phyloP scores from a whole-genome alignment of 768 basidiomycete species.

The Leucogyrophana mollusca region DNA sequence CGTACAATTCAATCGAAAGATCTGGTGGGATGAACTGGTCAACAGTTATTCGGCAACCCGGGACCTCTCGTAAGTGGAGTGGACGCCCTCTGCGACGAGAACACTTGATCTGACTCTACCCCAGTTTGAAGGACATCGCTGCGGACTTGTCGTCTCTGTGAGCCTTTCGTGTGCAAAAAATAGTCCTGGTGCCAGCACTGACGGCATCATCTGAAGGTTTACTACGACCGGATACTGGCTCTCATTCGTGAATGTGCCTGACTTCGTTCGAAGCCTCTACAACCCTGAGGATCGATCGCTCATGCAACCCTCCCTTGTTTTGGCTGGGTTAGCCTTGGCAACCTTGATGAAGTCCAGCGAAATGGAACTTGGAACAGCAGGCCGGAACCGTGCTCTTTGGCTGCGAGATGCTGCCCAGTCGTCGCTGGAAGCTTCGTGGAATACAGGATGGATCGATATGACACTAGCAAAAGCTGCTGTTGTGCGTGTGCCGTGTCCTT shows the following conservation, averaged over 20 bases:
- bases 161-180: slow-evolving; percentile 15
- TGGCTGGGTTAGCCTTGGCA: slow-evolving; percentile 67
- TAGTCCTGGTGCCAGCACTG: not conserved
- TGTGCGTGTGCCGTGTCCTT: slow-evolving; percentile 37
- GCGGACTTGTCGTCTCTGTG: slow-evolving; percentile 54
- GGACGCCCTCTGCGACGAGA: not conserved
- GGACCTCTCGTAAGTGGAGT: slow-evolving; percentile 40
- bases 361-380: slow-evolving; percentile 50
- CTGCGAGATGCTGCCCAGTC: slow-evolving; percentile 56
- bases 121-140: slow-evolving; percentile 48
- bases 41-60: slow-evolving; percentile 38
- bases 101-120: not conserved
- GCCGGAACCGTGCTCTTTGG: slow-evolving; percentile 56
- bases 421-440: slow-evolving; percentile 51
- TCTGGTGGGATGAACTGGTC: slow-evolving; percentile 52
- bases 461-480: slow-evolving; percentile 72
- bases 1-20: slow-evolving; percentile 32
- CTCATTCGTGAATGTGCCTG: slow-evolving; percentile 61
- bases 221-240: slow-evolving; percentile 63
- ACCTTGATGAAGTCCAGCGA: slow-evolving; percentile 74
- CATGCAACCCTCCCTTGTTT: slow-evolving; percentile 72
- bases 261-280: slow-evolving; percentile 51
- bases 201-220: slow-evolving; percentile 45
- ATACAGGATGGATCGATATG: slow-evolving; percentile 53
- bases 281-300: slow-evolving; percentile 49